phyloP scores from a whole-genome alignment of 2,329 filamentous ascomycete species.

The Claviceps spartinae region DNA sequence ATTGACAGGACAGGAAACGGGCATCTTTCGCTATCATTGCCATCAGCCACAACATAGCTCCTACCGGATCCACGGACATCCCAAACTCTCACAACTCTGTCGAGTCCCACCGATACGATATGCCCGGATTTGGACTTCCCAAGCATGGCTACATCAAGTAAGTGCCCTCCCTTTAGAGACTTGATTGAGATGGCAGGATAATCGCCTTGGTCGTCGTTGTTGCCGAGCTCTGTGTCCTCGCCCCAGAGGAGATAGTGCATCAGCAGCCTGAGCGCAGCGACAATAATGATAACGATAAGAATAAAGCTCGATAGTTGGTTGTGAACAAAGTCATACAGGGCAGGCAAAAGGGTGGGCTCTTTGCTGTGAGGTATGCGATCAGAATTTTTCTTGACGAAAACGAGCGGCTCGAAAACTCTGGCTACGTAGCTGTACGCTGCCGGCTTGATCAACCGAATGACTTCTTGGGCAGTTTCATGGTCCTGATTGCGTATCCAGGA shows the following conservation, averaged over 20 bases:
- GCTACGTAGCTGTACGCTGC: conserved; percentile 58
- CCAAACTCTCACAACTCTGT: conserved; percentile 56
- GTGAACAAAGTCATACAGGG: conserved; percentile 51
- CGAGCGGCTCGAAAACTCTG: conserved; percentile 58
- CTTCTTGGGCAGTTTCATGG: conserved; percentile 62
- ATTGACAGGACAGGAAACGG: conserved; percentile 48
- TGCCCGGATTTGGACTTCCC: conserved; percentile 48
- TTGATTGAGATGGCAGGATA: conserved; percentile 42
- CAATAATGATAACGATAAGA: conserved; percentile 46
- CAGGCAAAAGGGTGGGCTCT: conserved; percentile 22
- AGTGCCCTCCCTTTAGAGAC: conserved; percentile 48
- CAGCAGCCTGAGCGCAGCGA: conserved; percentile 53
- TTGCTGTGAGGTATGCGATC: conserved; percentile 44
- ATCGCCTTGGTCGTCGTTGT: conserved; percentile 31
- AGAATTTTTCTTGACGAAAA: conserved; percentile 57
- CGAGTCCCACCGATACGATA: conserved; percentile 56
- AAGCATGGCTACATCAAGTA: conserved; percentile 55
- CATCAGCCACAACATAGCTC: conserved; percentile 27
- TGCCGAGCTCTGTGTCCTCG: conserved; percentile 34
- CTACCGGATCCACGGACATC: conserved; percentile 34
- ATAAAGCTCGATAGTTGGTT: conserved; percentile 46
- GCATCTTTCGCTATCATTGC: conserved; percentile 26
- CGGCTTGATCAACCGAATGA: conserved; percentile 65
- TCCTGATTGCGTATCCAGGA: conserved; percentile 69
- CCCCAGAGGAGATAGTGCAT: conserved; percentile 65